Percentiles rank a stretch among this genome's conserved stretches.
Conservation (phyloP, 495 filamentous ascomycete species). For the Annulohypoxylon moriforme region DNA sequence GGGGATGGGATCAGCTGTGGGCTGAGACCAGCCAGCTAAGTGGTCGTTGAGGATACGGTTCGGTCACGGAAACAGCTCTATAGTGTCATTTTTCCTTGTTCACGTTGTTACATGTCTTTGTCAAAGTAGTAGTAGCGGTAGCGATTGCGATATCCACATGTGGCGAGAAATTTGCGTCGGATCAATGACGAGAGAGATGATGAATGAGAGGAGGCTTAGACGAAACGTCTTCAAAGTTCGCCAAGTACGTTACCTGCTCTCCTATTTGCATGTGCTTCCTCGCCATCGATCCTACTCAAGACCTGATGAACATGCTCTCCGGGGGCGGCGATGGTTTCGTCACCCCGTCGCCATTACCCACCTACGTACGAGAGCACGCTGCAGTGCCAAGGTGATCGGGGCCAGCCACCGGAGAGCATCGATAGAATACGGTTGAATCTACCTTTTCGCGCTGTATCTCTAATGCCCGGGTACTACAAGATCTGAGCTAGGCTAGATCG, state of each 20-base stretch:
- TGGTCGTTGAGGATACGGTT: background rate
- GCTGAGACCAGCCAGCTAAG: background rate
- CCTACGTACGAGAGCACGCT: constrained; percentile 21
- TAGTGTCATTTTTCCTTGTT: background rate
- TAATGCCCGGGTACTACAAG: background rate
- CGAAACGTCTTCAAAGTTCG: background rate
- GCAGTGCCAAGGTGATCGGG: constrained; percentile 6
- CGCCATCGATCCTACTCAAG: background rate
- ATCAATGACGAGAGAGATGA: background rate
- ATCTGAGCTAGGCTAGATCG: constrained; percentile 4
- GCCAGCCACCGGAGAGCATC: background rate
- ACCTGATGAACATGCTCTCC: background rate
- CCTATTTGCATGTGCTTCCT: background rate
- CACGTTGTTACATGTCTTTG: background rate
- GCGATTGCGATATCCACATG: background rate
- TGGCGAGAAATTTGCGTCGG: background rate
- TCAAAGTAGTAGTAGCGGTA: background rate
- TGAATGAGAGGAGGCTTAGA: background rate
- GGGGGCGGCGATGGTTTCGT: constrained; percentile 1
- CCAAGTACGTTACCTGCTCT: background rate
- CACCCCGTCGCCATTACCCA: constrained; percentile 5
- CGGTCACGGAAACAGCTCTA: background rate
- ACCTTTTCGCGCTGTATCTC: background rate
- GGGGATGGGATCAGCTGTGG: background rate
- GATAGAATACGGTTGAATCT: background rate